These are phyloP conservation scores for Taphrina confusa DNA, from an alignment of 1,139 yeast species.

Conservation along the genomic window DNA sequence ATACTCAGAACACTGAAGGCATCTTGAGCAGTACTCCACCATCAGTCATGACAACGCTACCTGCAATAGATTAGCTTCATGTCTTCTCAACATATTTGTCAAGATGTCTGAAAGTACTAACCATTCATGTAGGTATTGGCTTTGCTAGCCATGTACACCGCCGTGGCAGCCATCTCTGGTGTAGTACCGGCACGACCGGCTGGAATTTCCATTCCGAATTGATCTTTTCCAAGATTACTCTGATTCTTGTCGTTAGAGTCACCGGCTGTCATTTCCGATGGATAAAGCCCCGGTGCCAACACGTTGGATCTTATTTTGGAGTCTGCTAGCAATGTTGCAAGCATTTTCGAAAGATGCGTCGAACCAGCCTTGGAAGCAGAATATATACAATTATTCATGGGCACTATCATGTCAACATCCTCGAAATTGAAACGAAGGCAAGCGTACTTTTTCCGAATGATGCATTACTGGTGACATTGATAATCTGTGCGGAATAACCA, in stretches of 20 bases:
- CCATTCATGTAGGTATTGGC: constrained; percentile 40
- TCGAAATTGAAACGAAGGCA: too few relatives aligned
- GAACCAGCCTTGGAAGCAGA: constrained; percentile 40
- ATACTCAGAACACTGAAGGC: constrained; percentile 38
- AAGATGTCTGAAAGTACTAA: background rate
- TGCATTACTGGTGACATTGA: constrained; percentile 39
- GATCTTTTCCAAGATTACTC: constrained; percentile 24
- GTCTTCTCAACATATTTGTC: too few relatives aligned
- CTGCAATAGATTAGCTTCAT: background rate
- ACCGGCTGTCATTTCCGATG: constrained; percentile 40
- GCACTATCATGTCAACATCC: too few relatives aligned
- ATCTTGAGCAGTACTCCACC: constrained; percentile 39
- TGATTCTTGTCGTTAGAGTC: constrained; percentile 25
- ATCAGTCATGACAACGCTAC: constrained; percentile 37
- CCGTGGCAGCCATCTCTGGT: constrained; percentile 41
- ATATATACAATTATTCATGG: constrained; percentile 32
- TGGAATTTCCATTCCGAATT: constrained; percentile 36
- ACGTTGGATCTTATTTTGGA: constrained; percentile 40
- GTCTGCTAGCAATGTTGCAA: constrained; percentile 38
- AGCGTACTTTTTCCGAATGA: constrained; percentile 38
- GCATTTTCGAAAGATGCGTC: constrained; percentile 40
- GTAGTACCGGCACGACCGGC: constrained; percentile 39
- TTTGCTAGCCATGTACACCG: constrained; percentile 38
- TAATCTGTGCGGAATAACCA: constrained; percentile 38
- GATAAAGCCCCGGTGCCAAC: constrained; percentile 40